A percentile compares a stretch with the other conserved stretches of the same genome.
Evolutionary conservation across 768 basidiomycete species (phyloP).

Genomic region (Candolleomyces eurysporus): DNA sequence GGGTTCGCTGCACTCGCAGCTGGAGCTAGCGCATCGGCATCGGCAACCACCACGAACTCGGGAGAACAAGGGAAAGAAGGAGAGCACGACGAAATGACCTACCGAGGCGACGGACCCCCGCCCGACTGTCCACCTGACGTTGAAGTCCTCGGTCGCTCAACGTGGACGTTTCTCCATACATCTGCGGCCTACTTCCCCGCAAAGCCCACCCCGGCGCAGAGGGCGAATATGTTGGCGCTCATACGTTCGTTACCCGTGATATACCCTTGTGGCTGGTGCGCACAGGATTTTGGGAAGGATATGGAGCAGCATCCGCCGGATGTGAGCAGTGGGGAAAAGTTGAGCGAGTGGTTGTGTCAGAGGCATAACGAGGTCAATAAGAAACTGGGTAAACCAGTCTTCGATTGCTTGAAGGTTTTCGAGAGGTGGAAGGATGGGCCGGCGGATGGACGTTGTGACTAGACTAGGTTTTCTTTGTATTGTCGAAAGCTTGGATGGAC

Average conservation of each 20-base stretch:
- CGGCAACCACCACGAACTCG: neutral
- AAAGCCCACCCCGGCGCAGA: slow-evolving; percentile 70
- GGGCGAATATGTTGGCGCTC: slow-evolving; percentile 80
- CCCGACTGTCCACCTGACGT: slow-evolving; percentile 86
- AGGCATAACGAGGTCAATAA: slow-evolving; percentile 92
- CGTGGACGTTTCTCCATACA: slow-evolving; percentile 96
- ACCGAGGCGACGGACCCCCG: slow-evolving; percentile 37
- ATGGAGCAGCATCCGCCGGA: slow-evolving; percentile 70
- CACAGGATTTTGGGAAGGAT: slow-evolving; percentile 74
- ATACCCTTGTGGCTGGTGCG: slow-evolving; percentile 90
- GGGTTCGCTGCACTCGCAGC: slow-evolving; percentile 21
- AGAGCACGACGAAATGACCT: slow-evolving; percentile 1
- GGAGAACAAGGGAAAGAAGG: neutral
- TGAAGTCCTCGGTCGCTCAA: slow-evolving; percentile 85
- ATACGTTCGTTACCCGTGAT: slow-evolving; percentile 74
- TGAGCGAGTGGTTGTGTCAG: slow-evolving; percentile 88
- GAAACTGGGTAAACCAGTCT: slow-evolving; percentile 77
- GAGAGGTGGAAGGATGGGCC: slow-evolving; percentile 95
- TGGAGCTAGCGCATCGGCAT: slow-evolving; percentile 18
- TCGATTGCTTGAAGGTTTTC: slow-evolving; percentile 80
- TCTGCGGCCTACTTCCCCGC: slow-evolving; percentile 95
- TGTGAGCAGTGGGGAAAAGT: slow-evolving; percentile 61
- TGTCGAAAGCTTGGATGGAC: too few species aligned
- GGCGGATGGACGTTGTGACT: slow-evolving; percentile 86
- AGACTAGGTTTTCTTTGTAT: slow-evolving; percentile 6